Conservation (phyloP, 305 asterid species). For the Solanum hybrid region DNA sequence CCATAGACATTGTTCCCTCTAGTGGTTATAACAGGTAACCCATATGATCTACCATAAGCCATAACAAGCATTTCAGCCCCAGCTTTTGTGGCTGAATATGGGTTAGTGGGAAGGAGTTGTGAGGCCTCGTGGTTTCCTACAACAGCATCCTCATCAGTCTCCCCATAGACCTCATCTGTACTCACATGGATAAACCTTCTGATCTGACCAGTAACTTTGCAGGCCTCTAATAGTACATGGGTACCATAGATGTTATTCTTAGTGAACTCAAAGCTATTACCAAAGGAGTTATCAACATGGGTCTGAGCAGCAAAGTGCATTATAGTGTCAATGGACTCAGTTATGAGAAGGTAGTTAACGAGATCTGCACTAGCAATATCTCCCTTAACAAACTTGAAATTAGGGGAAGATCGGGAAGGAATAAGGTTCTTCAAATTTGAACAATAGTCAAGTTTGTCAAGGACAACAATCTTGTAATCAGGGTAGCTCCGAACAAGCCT, state of each 20-base stretch:
- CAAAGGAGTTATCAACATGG: conserved; percentile 74
- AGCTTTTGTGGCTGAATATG: conserved; percentile 77
- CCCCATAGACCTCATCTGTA: conserved; percentile 79
- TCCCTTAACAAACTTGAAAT: conserved; percentile 76
- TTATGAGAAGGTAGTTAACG: conserved; percentile 68
- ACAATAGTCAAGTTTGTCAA: conserved; percentile 81
- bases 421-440: conserved; percentile 54
- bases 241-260: conserved; percentile 82
- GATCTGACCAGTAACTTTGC: conserved; percentile 68
- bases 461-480: conserved; percentile 63
- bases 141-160: conserved; percentile 73
- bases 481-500: conserved; percentile 67
- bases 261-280: conserved; percentile 78
- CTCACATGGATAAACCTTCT: conserved; percentile 75
- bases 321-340: conserved; percentile 73
- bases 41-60: conserved; percentile 80
- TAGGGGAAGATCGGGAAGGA: conserved; percentile 54
- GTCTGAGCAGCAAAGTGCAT: conserved; percentile 92
- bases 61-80: conserved; percentile 87
- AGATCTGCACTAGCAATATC: conserved; percentile 78
- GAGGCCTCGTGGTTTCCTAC: conserved; percentile 84
- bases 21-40: conserved; percentile 76
- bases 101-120: conserved; percentile 73
- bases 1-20: conserved; percentile 78
- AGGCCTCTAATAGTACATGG: conserved; percentile 73